Conservation (phyloP, 179 eudicot genomes). For the Nepenthes alata region DNA sequence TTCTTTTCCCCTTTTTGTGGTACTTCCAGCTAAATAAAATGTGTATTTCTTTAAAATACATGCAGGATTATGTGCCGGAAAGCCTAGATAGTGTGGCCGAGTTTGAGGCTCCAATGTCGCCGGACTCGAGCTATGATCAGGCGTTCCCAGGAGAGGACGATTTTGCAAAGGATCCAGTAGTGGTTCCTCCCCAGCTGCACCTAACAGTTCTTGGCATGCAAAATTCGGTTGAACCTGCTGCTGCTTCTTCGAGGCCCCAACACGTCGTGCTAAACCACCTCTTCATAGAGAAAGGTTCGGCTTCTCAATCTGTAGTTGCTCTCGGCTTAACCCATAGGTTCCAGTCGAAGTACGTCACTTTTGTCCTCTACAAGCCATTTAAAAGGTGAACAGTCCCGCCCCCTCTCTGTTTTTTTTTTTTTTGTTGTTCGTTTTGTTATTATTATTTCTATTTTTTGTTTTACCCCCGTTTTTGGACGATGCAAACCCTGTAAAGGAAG, state of each 20-base stretch:
- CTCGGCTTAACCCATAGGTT: constrained; percentile 68
- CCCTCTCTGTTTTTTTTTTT: background rate
- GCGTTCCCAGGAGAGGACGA: constrained; percentile 57
- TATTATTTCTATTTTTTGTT: background rate
- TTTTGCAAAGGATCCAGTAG: constrained; percentile 62
- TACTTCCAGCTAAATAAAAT: too few species aligned
- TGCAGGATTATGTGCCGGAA: constrained; percentile 76
- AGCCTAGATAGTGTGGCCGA: constrained; percentile 58
- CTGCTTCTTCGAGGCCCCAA: constrained; percentile 45
- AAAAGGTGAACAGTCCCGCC: constrained; percentile 30
- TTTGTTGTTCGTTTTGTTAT: background rate
- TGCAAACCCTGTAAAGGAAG: constrained; percentile 3
- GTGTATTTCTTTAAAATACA: too few species aligned
- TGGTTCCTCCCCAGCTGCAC: constrained; percentile 68
- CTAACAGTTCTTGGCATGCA: constrained; percentile 39
- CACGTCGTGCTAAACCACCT: constrained; percentile 86
- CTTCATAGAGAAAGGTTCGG: constrained; percentile 56
- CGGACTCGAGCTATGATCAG: constrained; percentile 60
- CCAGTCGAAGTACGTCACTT: constrained; percentile 69
- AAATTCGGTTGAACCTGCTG: constrained; percentile 19
- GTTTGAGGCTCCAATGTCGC: constrained; percentile 75
- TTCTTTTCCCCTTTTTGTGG: too few species aligned
- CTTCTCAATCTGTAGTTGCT: constrained; percentile 69
- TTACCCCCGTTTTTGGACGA: too few species aligned
- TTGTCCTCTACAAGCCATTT: constrained; percentile 75